phyloP scores from a whole-genome alignment of 163 green algal genomes.

The Scenedesmus sp. region DNA sequence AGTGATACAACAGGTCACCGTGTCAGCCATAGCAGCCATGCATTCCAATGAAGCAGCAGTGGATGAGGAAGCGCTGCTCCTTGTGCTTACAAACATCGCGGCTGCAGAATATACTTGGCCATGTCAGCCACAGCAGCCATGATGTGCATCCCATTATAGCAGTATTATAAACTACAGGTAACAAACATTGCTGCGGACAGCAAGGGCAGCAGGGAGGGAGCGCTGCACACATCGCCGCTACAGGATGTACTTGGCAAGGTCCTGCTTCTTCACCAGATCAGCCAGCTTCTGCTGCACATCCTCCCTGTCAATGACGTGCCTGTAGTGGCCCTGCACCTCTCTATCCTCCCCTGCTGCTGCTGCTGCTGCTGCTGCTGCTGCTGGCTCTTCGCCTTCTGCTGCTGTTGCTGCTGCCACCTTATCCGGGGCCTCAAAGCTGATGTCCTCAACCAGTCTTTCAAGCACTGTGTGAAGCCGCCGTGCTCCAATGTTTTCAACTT shows the following conservation, averaged over 20 bases:
- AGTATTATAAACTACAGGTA: too few relatives aligned
- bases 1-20: too few relatives aligned
- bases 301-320: slow-evolving; percentile 76
- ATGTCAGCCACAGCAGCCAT: too few relatives aligned
- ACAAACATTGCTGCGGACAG: too few relatives aligned
- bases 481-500: slow-evolving; percentile 94
- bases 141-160: too few relatives aligned
- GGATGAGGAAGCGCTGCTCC: too few relatives aligned
- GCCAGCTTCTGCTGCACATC: slow-evolving; percentile 82
- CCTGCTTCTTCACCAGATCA: slow-evolving; percentile 88
- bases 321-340: slow-evolving; percentile 39
- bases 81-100: too few relatives aligned
- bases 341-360: too few relatives aligned
- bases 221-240: slow-evolving; percentile 48
- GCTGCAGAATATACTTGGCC: too few relatives aligned
- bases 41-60: too few relatives aligned
- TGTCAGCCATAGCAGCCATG: too few relatives aligned
- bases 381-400: not conserved
- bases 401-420: slow-evolving; percentile 9
- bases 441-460: slow-evolving; percentile 94
- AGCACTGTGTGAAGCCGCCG: slow-evolving; percentile 95
- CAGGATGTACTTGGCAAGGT: slow-evolving; percentile 91
- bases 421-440: slow-evolving; percentile 84
- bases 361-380: not conserved
- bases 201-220: too few relatives aligned